These are phyloP conservation scores for Coprinopsis sp. DNA, from an alignment of 768 basidiomycete species.

Conservation along the genomic window DNA sequence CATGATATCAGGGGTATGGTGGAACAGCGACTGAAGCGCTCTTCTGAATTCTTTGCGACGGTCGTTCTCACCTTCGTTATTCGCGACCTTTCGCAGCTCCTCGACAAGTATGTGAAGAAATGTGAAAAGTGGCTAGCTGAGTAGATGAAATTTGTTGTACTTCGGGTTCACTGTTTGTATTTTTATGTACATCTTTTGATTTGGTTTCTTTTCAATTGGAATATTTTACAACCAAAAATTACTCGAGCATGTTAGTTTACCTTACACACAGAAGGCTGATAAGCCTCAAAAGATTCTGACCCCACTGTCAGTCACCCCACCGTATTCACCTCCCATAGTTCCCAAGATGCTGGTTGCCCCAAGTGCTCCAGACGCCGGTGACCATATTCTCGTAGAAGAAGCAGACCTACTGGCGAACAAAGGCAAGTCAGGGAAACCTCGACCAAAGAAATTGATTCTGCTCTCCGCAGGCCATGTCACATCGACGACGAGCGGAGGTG, in stretches of 20 bases:
- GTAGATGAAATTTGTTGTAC: conserved; percentile 28
- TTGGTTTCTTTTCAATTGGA: conserved; percentile 5
- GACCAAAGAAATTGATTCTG: neutral
- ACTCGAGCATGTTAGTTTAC: too few species aligned
- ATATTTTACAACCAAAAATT: too few species aligned
- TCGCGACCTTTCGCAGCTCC: conserved; percentile 75
- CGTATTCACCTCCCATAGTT: neutral
- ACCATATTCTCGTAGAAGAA: neutral
- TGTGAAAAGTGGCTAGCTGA: conserved; percentile 91
- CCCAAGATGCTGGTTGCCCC: neutral
- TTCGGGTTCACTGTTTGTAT: conserved; percentile 11
- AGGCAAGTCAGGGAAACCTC: neutral
- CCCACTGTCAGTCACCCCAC: neutral
- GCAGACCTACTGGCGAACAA: neutral
- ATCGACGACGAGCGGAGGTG: neutral
- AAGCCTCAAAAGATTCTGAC: conserved; percentile 1
- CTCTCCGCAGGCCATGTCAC: neutral
- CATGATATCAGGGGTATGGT: conserved; percentile 55
- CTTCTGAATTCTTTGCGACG: conserved; percentile 88
- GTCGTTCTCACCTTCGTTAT: conserved; percentile 89
- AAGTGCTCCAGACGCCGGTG: neutral
- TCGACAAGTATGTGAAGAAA: conserved; percentile 93
- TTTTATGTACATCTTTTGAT: conserved; percentile 4
- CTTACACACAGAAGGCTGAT: too few species aligned
- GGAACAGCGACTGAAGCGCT: conserved; percentile 72